A percentile compares a stretch with the other conserved stretches of the same genome.
Evolutionary conservation across 1,284 basidiomycete species (phyloP).

Genomic region (Gymnopus androsaceus): DNA sequence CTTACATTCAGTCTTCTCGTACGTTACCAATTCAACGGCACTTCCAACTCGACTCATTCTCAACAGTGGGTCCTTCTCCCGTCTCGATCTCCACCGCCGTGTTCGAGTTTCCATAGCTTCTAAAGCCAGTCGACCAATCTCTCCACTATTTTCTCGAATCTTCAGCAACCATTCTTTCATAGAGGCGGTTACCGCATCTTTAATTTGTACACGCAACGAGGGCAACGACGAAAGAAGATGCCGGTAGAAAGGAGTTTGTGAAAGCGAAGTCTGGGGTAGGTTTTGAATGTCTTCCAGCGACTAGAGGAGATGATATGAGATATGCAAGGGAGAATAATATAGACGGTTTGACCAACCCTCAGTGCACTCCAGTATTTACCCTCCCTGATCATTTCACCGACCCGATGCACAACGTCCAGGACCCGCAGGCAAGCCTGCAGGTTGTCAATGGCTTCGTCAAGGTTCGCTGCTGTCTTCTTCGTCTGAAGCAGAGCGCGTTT

Average conservation of each 20-base stretch:
- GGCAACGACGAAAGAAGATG: constrained; percentile 92
- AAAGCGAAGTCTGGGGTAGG: constrained; percentile 87
- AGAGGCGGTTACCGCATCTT: constrained; percentile 90
- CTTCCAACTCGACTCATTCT: constrained; percentile 87
- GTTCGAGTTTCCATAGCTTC: constrained; percentile 88
- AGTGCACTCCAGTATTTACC: constrained; percentile 97
- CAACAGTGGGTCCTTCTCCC: constrained; percentile 77
- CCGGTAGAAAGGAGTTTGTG: constrained; percentile 92
- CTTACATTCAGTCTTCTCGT: constrained; percentile 92
- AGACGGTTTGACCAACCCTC: constrained; percentile 65
- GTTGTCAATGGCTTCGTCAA: constrained; percentile 96
- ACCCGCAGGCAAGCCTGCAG: constrained; percentile 91
- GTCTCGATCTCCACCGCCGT: constrained; percentile 80
- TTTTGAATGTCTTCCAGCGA: constrained; percentile 93
- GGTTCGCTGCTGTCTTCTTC: constrained; percentile 88
- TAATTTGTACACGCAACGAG: constrained; percentile 85
- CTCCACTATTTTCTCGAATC: constrained; percentile 85
- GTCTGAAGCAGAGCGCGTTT: constrained; percentile 87
- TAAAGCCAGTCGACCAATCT: constrained; percentile 87
- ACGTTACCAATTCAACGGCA: constrained; percentile 90
- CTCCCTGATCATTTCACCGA: constrained; percentile 89
- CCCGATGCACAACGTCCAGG: constrained; percentile 92
- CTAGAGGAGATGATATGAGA: constrained; percentile 45
- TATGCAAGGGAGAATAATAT: constrained; percentile 24
- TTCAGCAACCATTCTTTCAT: constrained; percentile 98